A percentile compares a stretch with the other conserved stretches of the same genome.
Conservation (phyloP, 345 rosid species). For the Eutrema japonicum region DNA sequence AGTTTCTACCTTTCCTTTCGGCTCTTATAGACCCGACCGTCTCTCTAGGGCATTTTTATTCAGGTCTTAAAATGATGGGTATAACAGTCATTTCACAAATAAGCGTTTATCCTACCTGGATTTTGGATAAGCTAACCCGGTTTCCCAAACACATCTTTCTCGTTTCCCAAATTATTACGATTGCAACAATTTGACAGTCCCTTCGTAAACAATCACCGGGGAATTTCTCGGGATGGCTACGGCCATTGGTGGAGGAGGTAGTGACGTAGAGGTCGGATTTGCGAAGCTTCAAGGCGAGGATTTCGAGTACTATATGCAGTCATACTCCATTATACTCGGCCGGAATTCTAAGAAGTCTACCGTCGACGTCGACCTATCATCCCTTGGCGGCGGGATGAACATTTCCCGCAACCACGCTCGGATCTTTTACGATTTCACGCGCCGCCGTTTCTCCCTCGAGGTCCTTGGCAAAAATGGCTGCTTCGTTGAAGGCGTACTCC, state of each 20-base stretch:
- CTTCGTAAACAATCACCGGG: conserved; percentile 7
- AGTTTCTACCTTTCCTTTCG: conserved; percentile 21
- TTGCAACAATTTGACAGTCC: background rate
- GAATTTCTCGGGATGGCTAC: conserved; percentile 49
- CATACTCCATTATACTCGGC: conserved; percentile 91
- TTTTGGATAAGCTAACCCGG: conserved; percentile 8
- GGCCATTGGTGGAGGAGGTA: conserved; percentile 62
- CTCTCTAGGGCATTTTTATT: conserved; percentile 22
- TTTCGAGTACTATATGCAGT: conserved; percentile 97
- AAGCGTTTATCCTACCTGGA: conserved; percentile 8
- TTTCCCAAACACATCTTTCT: conserved; percentile 28
- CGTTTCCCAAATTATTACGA: conserved; percentile 12
- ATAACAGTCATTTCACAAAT: conserved; percentile 12
- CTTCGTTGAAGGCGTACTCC: conserved; percentile 94
- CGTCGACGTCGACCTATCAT: conserved; percentile 91
- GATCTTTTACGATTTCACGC: conserved; percentile 92
- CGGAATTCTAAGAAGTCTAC: conserved; percentile 95
- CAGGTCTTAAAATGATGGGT: conserved; percentile 21
- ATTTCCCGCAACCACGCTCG: conserved; percentile 95
- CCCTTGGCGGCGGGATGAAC: conserved; percentile 98
- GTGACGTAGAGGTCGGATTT: conserved; percentile 95
- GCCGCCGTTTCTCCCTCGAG: conserved; percentile 95
- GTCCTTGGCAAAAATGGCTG: conserved; percentile 99
- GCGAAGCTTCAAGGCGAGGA: conserved; percentile 98
- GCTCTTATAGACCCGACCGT: background rate